Conservation (phyloP, 1,284 basidiomycete genomes). For the Cryptococcus sp. region DNA sequence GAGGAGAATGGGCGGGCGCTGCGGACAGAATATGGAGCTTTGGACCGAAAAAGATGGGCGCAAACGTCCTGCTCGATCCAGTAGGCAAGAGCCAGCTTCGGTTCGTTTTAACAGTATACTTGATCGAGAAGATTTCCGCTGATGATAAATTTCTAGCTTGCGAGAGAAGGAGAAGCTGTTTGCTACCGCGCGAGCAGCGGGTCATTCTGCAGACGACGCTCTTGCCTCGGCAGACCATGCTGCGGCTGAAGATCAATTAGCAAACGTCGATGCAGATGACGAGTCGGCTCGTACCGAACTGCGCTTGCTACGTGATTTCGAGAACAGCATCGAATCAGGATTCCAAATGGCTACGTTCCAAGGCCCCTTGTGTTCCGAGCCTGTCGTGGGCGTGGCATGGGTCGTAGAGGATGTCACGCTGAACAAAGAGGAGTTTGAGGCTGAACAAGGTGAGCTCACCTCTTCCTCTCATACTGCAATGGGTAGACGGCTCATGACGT, state of each 20-base stretch:
- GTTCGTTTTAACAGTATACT: constrained; percentile 25
- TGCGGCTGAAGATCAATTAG: constrained; percentile 26
- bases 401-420: constrained; percentile 72
- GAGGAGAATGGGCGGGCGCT: constrained; percentile 77
- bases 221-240: constrained; percentile 40
- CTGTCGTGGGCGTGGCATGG: constrained; percentile 89
- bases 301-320: constrained; percentile 63
- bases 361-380: constrained; percentile 93
- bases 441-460: constrained; percentile 65
- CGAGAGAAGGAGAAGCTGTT: constrained; percentile 42
- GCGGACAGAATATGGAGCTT: constrained; percentile 83
- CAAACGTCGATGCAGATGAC: constrained; percentile 30
- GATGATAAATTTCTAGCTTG: constrained; percentile 24
- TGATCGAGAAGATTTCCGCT: constrained; percentile 4
- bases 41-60: constrained; percentile 83
- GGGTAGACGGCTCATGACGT: constrained; percentile 2
- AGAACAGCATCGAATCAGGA: constrained; percentile 82
- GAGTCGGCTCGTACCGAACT: constrained; percentile 40
- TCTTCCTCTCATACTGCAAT: neutral
- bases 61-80: constrained; percentile 80
- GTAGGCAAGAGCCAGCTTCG: constrained; percentile 44
- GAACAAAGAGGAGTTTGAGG: constrained; percentile 57
- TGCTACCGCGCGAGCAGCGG: constrained; percentile 43
- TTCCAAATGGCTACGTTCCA: constrained; percentile 94
- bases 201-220: constrained; percentile 48